Percentiles rank a stretch among this genome's conserved stretches.
phyloP scores from a whole-genome alignment of 1,139 yeast species.

The Pichiaceae sp. region DNA sequence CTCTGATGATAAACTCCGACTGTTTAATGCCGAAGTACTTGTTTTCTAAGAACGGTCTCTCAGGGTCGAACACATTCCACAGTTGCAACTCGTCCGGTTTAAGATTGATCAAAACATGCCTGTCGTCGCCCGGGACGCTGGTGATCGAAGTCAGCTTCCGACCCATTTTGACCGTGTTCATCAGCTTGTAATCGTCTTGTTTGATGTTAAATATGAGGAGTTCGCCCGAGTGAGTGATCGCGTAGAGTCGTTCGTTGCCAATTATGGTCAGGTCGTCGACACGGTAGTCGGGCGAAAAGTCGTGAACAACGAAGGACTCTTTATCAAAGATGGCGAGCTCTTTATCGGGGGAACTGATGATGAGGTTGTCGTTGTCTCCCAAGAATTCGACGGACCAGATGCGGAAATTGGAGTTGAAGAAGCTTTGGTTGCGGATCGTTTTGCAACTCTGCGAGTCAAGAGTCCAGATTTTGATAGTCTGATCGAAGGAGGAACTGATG shows the following conservation, averaged over 20 bases:
- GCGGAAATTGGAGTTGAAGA: conserved; percentile 20
- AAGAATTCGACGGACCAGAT: conserved; percentile 72
- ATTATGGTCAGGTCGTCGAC: conserved; percentile 67
- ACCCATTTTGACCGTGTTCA: conserved; percentile 28
- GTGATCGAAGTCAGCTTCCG: conserved; percentile 41
- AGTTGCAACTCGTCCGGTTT: conserved; percentile 76
- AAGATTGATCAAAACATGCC: conserved; percentile 48
- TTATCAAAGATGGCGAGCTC: conserved; percentile 54
- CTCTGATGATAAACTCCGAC: conserved; percentile 60
- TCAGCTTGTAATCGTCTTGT: not conserved
- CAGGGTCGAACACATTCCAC: conserved; percentile 53
- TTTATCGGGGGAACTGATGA: conserved; percentile 75
- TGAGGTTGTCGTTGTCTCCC: conserved; percentile 41
- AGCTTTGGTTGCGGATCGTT: conserved; percentile 11
- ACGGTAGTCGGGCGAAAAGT: conserved; percentile 36
- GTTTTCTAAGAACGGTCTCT: conserved; percentile 34
- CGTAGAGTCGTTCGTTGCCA: conserved; percentile 51
- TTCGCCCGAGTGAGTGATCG: conserved; percentile 48
- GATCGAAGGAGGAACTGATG: conserved; percentile 63
- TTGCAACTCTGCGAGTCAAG: conserved; percentile 30
- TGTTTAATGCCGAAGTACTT: conserved; percentile 70
- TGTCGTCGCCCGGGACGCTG: conserved; percentile 31
- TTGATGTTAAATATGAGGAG: conserved; percentile 43
- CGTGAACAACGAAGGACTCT: conserved; percentile 32
- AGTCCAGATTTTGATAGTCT: conserved; percentile 61